phyloP scores from a whole-genome alignment of 192 early-diverging fungal genomes.

The Umbelopsis ramanniana region DNA sequence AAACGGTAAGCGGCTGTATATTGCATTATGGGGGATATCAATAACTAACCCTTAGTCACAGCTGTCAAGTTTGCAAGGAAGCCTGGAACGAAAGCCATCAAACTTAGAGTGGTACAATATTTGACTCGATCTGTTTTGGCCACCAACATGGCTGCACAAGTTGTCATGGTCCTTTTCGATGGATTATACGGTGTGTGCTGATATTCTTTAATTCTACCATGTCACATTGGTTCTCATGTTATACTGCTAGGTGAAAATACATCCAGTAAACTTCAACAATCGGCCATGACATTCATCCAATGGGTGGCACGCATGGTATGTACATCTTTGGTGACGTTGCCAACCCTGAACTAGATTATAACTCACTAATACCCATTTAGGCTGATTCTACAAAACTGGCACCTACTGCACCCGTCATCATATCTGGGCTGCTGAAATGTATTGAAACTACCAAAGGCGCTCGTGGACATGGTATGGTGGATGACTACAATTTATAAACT shows the following conservation, averaged over 20 bases:
- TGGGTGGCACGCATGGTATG: conserved; percentile 84
- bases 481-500: not conserved
- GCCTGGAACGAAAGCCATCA: conserved; percentile 57
- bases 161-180: conserved; percentile 79
- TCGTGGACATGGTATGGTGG: conserved; percentile 37
- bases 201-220: not conserved
- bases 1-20: not conserved
- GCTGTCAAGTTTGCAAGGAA: conserved; percentile 30
- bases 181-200: conserved; percentile 68
- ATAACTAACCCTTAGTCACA: not conserved
- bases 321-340: not conserved
- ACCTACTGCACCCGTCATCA: conserved; percentile 66
- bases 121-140: conserved; percentile 70
- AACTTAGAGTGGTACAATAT: conserved; percentile 63
- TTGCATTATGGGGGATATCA: not conserved
- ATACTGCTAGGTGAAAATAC: conserved; percentile 59
- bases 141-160: conserved; percentile 67
- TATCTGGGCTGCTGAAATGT: conserved; percentile 73
- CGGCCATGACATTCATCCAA: conserved; percentile 84
- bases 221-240: not conserved
- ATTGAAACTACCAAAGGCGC: conserved; percentile 48
- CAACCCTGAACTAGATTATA: not conserved
- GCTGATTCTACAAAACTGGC: conserved; percentile 53
- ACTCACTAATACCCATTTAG: conserved; percentile 23
- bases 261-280: conserved; percentile 67